Evolutionary conservation across 345 rosid genomes (phyloP).

Genomic region (Dimocarpus longan): DNA sequence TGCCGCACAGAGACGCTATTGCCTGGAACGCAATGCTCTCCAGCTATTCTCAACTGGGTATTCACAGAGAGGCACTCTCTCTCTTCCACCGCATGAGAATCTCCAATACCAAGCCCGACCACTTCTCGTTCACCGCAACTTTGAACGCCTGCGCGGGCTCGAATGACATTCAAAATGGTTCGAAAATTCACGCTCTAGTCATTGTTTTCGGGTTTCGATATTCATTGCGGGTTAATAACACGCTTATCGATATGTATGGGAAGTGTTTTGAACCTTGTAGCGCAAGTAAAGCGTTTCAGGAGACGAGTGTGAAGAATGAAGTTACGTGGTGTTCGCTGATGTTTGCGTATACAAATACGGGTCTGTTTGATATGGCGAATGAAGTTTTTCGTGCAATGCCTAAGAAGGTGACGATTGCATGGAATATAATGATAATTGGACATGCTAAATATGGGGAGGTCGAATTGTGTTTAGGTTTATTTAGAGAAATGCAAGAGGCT

Average conservation of each 20-base stretch:
- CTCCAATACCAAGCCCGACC: constrained; percentile 44
- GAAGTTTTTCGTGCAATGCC: constrained; percentile 61
- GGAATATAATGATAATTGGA: constrained; percentile 78
- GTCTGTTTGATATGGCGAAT: constrained; percentile 38
- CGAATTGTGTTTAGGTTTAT: constrained; percentile 48
- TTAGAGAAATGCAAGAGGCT: constrained; percentile 52
- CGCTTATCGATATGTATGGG: constrained; percentile 79
- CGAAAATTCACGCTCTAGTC: constrained; percentile 50
- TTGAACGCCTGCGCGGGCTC: constrained; percentile 54
- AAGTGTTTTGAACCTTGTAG: constrained; percentile 53
- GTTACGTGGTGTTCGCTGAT: constrained; percentile 86
- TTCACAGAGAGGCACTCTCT: constrained; percentile 51
- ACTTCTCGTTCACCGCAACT: constrained; percentile 67
- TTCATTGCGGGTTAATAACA: constrained; percentile 57
- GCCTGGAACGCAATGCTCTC: constrained; percentile 85
- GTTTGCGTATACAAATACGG: constrained; percentile 56
- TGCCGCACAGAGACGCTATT: constrained; percentile 54
- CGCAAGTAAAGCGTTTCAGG: constrained; percentile 62
- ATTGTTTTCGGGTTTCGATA: constrained; percentile 43
- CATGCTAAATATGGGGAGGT: constrained; percentile 54
- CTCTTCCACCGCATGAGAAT: constrained; percentile 51
- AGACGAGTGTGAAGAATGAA: constrained; percentile 55
- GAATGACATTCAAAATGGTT: constrained; percentile 44
- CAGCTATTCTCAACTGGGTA: constrained; percentile 60
- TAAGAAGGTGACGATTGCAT: constrained; percentile 49